These are phyloP conservation scores for Globisporangium paroecandrum DNA, from an alignment of 352 stramenopile genomes.

Conservation along the genomic window DNA sequence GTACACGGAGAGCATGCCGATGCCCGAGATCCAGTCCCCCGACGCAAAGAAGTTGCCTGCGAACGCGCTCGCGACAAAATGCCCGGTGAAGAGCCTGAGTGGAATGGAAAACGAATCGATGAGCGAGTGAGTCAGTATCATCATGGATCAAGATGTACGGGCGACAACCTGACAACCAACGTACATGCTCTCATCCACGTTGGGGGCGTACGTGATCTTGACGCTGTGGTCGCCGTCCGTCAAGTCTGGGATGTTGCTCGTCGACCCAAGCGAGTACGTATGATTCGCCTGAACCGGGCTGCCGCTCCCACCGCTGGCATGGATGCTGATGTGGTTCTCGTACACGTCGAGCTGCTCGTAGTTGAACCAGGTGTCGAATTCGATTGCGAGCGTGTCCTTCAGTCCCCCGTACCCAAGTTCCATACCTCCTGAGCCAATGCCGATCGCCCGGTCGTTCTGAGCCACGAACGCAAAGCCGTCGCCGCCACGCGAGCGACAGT, in stretches of 20 bases:
- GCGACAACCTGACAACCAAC: conserved; percentile 16
- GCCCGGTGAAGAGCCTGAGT: conserved; percentile 49
- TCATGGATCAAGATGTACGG: background rate
- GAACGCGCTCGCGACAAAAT: conserved; percentile 51
- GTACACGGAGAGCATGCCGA: conserved; percentile 83
- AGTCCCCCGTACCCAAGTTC: conserved; percentile 87
- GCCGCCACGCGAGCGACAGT: conserved; percentile 73
- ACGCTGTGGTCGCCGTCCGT: conserved; percentile 64
- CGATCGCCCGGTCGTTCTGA: conserved; percentile 69
- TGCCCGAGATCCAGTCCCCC: conserved; percentile 50
- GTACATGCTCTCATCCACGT: conserved; percentile 60
- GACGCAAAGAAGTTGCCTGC: conserved; percentile 65
- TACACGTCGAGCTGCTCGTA: conserved; percentile 81
- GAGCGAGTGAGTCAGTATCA: background rate
- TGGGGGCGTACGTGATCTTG: conserved; percentile 73
- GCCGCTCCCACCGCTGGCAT: conserved; percentile 39
- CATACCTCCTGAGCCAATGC: conserved; percentile 64
- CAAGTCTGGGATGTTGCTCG: conserved; percentile 74
- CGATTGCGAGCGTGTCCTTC: conserved; percentile 79
- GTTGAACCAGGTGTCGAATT: conserved; percentile 94
- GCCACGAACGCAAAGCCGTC: conserved; percentile 83
- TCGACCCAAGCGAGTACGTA: conserved; percentile 67
- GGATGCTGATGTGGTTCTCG: conserved; percentile 92
- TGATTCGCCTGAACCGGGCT: conserved; percentile 61
- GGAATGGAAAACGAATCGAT: background rate